Evolutionary conservation across 2,329 filamentous ascomycete genomes (phyloP), one percentile per base, ranked within the genome.

Genomic region (Knufia fluminis): DNA sequence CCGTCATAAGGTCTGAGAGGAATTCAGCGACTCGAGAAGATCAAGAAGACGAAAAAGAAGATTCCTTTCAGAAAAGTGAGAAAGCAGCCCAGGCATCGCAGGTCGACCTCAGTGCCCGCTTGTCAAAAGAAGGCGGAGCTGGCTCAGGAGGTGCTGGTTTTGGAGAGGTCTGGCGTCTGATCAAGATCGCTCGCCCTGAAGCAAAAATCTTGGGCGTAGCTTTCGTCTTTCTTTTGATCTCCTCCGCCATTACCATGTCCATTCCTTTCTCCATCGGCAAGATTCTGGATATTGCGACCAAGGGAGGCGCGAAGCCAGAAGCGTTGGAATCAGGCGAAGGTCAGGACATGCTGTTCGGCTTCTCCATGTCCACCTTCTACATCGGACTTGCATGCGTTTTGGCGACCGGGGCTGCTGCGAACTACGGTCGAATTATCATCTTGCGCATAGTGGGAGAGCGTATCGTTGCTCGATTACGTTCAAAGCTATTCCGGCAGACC

Each of bases 231-330:
- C 75, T 98, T 45, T 75, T 98, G 51, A 76, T 96, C 54, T 96
- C 91, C 14, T 97, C 91, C 3, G 78, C 82, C 46, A 89, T 98
- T 58, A 94, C 90, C 50, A 94, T 98, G 85, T 90, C 88, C 1
- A 86, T 98, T 52, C 92, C 92, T 1, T 95, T 96, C 64, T 94
- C 90, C 0, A 94, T 98, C 57, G 92, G 92, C 50, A 91, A 90
- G 64, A 94, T 98, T 54, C 73, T 98, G 65, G 92, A 98, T 68
- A 79, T 92, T 47, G 88, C 91, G 7, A 94, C 89, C 8, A 85
- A 89, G 61, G 75, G 79, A 35, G 72, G 79, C 7, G 72, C 74
- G 17, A 55, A 59, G 33, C 50, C 56, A n/a, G 51, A 55, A 20
- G 53, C 49, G 9, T 41, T 49, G 7, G 51, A 56, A 20, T 32